Evolutionary conservation across 108 stramenopile genomes (phyloP).

Genomic region (Epipyxis sp.): DNA sequence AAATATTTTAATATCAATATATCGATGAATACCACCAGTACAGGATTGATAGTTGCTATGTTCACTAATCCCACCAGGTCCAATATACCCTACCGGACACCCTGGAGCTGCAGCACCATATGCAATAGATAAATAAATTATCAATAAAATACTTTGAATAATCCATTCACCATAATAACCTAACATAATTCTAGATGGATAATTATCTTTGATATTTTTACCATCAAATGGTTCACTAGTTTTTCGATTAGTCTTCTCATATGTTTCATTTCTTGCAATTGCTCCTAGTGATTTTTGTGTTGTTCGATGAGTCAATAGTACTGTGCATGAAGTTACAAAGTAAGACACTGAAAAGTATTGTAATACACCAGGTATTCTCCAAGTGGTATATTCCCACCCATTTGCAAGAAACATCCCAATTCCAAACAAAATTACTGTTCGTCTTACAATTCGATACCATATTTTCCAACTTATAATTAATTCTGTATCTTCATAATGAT

Average conservation of each 20-base stretch:
- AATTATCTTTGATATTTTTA: neutral
- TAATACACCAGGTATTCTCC: slow-evolving; percentile 40
- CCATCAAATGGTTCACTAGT: neutral
- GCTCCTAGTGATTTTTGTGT: slow-evolving; percentile 2
- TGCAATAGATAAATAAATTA: slow-evolving; percentile 13
- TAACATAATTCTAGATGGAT: neutral
- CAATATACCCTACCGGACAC: slow-evolving; percentile 37
- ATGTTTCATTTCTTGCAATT: neutral
- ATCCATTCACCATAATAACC: slow-evolving; percentile 15
- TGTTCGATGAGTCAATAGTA: neutral
- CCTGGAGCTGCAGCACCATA: slow-evolving; percentile 19
- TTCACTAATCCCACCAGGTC: slow-evolving; percentile 24
- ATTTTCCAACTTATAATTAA: neutral
- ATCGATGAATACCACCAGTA: slow-evolving; percentile 39
- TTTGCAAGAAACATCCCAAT: slow-evolving; percentile 39
- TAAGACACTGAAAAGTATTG: slow-evolving; percentile 42
- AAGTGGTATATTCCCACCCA: neutral
- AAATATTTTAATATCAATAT: slow-evolving; percentile 31
- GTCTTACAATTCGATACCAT: neutral
- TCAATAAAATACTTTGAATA: neutral
- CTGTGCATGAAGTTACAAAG: slow-evolving; percentile 6
- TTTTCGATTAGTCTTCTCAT: neutral
- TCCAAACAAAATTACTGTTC: slow-evolving; percentile 24
- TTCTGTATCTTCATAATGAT: neutral
- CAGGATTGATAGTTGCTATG: slow-evolving; percentile 6